phyloP scores from a whole-genome alignment of 1,284 basidiomycete species.

The Singerocomus inundabilis region DNA sequence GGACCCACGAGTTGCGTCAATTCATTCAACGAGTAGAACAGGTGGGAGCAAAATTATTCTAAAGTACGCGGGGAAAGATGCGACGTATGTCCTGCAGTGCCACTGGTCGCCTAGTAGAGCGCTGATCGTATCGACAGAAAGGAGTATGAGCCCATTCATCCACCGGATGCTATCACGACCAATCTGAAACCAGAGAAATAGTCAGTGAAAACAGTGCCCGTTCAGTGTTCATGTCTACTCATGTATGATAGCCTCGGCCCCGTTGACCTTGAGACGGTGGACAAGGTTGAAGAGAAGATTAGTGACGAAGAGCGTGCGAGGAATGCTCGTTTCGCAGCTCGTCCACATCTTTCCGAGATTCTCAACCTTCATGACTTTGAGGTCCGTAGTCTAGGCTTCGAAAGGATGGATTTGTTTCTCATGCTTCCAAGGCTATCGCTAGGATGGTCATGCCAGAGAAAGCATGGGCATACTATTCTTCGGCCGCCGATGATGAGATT shows the following conservation, averaged over 20 bases:
- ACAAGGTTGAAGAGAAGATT: conserved; percentile 49
- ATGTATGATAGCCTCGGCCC: conserved; percentile 55
- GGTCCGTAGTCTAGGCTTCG: conserved; percentile 36
- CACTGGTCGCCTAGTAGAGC: not conserved
- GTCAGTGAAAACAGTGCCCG: conserved; percentile 37
- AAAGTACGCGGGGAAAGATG: conserved; percentile 77
- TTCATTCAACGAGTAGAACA: conserved; percentile 16
- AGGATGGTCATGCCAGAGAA: conserved; percentile 71
- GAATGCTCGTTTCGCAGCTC: conserved; percentile 47
- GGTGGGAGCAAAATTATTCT: conserved; percentile 63
- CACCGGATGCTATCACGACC: conserved; percentile 82
- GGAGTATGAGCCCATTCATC: conserved; percentile 86
- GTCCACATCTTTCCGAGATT: conserved; percentile 74
- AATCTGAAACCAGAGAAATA: conserved; percentile 79
- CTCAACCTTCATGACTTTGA: conserved; percentile 93
- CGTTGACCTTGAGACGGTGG: conserved; percentile 63
- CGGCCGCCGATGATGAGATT: conserved; percentile 87
- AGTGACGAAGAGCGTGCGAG: conserved; percentile 63
- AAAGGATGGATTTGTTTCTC: conserved; percentile 1
- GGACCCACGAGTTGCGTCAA: not conserved
- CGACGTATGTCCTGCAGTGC: conserved; percentile 46
- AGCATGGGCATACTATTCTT: conserved; percentile 89
- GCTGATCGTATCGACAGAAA: conserved; percentile 19
- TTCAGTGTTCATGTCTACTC: not conserved
- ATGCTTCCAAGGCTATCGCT: conserved; percentile 63